These are phyloP conservation scores for Echium plantagineum DNA, from an alignment of 257 asterid genomes.

Conservation along the genomic window DNA sequence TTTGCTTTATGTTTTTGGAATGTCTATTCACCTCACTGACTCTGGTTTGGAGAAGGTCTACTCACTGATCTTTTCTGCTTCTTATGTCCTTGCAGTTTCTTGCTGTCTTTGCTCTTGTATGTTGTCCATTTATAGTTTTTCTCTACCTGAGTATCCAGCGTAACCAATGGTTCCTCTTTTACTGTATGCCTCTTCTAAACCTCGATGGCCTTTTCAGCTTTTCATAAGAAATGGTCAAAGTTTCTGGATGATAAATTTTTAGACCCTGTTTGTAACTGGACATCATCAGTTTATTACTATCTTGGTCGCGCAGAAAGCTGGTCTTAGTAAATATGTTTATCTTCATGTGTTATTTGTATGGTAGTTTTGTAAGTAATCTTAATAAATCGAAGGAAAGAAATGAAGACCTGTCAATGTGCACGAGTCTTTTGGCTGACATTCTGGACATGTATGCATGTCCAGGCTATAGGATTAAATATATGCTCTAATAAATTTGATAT, in stretches of 20 bases:
- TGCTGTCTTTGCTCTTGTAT: not conserved
- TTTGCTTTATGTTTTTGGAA: constrained; percentile 77
- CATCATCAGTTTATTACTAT: not conserved
- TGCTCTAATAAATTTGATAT: not conserved
- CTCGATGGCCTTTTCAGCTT: not conserved
- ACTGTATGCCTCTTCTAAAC: not conserved
- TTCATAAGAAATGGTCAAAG: too few relatives aligned
- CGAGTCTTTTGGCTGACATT: too few relatives aligned
- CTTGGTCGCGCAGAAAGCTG: not conserved
- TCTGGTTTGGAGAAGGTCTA: constrained; percentile 79
- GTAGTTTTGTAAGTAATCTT: not conserved
- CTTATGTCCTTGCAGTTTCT: not conserved
- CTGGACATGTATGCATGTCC: constrained; percentile 1
- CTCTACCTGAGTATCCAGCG: not conserved
- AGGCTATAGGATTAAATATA: not conserved
- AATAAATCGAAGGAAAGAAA: not conserved
- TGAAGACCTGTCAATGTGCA: too few relatives aligned
- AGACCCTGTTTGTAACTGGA: too few relatives aligned
- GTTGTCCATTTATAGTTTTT: not conserved
- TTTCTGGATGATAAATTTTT: too few relatives aligned
- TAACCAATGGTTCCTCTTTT: not conserved
- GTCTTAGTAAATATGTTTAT: not conserved
- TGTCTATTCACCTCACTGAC: constrained; percentile 89
- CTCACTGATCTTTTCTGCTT: not conserved
- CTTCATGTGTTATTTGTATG: not conserved